phyloP scores from a whole-genome alignment of 169 alveolate genomes.

The Cryptosporidium felis region DNA sequence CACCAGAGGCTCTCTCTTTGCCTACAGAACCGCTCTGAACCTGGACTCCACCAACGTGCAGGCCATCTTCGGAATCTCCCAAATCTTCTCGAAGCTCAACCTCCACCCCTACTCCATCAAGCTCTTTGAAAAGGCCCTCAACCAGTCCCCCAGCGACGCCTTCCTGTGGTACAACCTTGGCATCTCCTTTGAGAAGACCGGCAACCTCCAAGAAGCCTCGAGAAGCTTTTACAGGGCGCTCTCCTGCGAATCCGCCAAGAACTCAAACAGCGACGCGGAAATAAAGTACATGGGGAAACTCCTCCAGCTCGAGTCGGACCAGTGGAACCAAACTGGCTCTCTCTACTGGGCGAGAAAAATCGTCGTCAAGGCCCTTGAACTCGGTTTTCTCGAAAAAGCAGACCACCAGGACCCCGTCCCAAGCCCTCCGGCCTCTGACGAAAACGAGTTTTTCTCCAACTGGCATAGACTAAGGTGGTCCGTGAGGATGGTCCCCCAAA shows the following conservation, averaged over 20 bases:
- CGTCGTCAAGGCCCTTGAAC: constrained; percentile 30
- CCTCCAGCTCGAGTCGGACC: constrained; percentile 46
- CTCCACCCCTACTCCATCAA: constrained; percentile 22
- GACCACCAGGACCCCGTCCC: no score
- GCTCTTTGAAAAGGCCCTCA: constrained; percentile 46
- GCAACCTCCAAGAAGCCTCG: constrained; percentile 37
- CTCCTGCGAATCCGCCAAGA: constrained; percentile 29
- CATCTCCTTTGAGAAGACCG: constrained; percentile 7
- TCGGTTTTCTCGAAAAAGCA: constrained; percentile 25
- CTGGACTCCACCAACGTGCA: constrained; percentile 30
- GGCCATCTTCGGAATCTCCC: constrained; percentile 50
- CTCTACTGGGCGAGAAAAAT: constrained; percentile 58
- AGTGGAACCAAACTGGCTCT: constrained; percentile 50
- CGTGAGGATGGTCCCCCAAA: constrained; percentile 49
- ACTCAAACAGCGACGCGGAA: constrained; percentile 14
- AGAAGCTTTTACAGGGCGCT: constrained; percentile 56
- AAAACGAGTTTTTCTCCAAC: constrained; percentile 18
- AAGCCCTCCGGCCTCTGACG: no score
- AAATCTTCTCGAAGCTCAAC: constrained; percentile 28
- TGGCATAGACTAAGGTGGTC: constrained; percentile 69
- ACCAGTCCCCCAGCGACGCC: constrained; percentile 51
- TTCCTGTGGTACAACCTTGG: constrained; percentile 55
- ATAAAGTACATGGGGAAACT: constrained; percentile 64
- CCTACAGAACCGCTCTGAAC: constrained; percentile 47
- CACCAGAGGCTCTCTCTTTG: constrained; percentile 28